Evolutionary conservation across 106 monocot species (phyloP).

Genomic region (Dendrobium chrysotoxum): DNA sequence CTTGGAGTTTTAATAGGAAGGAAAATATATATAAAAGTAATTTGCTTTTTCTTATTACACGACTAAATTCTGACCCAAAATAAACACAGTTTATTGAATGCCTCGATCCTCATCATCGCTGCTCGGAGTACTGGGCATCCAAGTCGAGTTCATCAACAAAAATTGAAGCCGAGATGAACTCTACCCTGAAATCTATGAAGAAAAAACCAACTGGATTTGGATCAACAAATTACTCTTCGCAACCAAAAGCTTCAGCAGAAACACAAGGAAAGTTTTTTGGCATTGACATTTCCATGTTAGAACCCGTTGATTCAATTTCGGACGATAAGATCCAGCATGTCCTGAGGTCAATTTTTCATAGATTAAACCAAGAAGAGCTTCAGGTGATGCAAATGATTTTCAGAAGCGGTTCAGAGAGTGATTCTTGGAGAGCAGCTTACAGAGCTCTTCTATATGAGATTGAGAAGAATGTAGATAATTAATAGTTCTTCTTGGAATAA

Average conservation of each 20-base stretch:
- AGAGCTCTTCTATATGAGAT: constrained; percentile 6
- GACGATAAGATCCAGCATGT: neutral
- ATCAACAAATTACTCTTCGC: neutral
- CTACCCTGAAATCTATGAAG: neutral
- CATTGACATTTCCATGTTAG: neutral
- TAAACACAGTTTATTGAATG: constrained; percentile 54
- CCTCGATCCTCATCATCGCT: constrained; percentile 49
- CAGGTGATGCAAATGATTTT: constrained; percentile 20
- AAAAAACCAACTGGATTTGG: neutral
- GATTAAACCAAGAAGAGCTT: constrained; percentile 8
- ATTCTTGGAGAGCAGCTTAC: constrained; percentile 21
- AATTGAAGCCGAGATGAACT: neutral
- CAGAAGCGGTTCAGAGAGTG: constrained; percentile 20
- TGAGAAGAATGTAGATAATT: constrained; percentile 19
- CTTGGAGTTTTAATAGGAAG: no score
- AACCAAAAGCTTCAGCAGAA: neutral
- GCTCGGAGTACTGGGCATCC: constrained; percentile 54
- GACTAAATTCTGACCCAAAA: neutral
- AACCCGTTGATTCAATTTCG: neutral
- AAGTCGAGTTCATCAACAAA: constrained; percentile 8
- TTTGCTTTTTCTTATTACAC: neutral
- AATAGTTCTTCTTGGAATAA: neutral
- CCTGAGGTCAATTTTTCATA: neutral
- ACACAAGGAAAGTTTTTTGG: neutral
- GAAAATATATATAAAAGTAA: no score